Conservation (phyloP, 495 filamentous ascomycete genomes). For the Parachaetomium inaequale region DNA sequence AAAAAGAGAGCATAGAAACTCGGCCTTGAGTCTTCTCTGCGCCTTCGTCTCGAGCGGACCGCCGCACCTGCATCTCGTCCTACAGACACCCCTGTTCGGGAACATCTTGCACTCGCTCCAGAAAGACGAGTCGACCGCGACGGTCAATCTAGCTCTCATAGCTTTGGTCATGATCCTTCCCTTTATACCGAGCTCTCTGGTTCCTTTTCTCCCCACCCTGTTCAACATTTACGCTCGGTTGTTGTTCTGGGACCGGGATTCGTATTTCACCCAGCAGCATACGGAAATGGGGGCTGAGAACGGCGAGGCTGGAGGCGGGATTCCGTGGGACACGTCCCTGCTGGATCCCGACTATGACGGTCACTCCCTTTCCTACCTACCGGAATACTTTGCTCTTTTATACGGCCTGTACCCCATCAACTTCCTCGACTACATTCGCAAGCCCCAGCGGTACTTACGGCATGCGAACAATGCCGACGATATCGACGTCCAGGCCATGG, state of each 20-base stretch:
- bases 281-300: constrained; percentile 31
- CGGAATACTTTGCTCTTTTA: constrained; percentile 72
- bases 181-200: constrained; percentile 64
- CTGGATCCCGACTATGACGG: constrained; percentile 56
- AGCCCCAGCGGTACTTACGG: constrained; percentile 66
- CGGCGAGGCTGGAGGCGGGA: constrained; percentile 25
- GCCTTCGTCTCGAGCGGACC: constrained; percentile 64
- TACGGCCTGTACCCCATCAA: constrained; percentile 80
- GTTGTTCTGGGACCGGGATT: constrained; percentile 65
- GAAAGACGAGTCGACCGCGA: constrained; percentile 65
- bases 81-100: constrained; percentile 62
- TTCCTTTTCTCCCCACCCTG: constrained; percentile 57
- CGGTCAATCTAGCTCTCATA: constrained; percentile 63
- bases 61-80: constrained; percentile 65
- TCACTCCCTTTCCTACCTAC: constrained; percentile 62
- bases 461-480: constrained; percentile 61
- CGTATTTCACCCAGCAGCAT: constrained; percentile 33
- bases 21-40: constrained; percentile 56
- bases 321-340: constrained; percentile 57
- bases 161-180: constrained; percentile 71
- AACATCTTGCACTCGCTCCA: constrained; percentile 66
- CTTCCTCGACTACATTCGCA: constrained; percentile 71
- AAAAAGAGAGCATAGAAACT: constrained; percentile 54
- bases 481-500: constrained; percentile 65
- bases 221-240: constrained; percentile 73